Base-by-base conservation (phyloP, 1,284 basidiomycete species). In the Microbotryum intermedium region DNA sequence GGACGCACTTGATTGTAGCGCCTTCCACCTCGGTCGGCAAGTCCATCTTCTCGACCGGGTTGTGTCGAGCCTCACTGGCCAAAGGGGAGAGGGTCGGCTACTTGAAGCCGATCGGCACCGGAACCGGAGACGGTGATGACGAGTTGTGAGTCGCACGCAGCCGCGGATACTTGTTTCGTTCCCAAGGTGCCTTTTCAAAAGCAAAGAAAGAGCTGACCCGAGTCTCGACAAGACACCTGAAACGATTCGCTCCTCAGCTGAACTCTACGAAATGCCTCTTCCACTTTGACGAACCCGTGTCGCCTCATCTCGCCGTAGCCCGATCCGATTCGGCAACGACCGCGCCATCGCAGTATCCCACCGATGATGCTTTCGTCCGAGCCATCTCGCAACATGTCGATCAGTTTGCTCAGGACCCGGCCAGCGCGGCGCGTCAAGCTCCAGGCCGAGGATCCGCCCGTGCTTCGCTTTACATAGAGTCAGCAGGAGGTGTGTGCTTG, bases 21-120 rank as follows among this genome's bases (percentile, higher is more conserved):
- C 87, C 88, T 6, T 90, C 90, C 74, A 93, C 90, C 2, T 84
- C 90, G 74, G 90, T 95, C 50, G 92, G 92, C 29, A 95, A 97
- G 77, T 94, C 91, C 0, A 79, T 95, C 61, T 78, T 95, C 57
- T 87, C 88, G 0, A 83, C 90, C 4, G 89, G 88, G 2, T 82
- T 97, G 34, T 82, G 84, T 49, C 80, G 87, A 39, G 84, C 88
- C 0, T 88, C 88, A 25, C 62, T 52, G 49, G 66, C 50, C 11
- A 57, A 57, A 48, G 70, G 65, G 9, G 74, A 77, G 64, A 68
- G 72, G 43, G 85, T 88, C 0, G 86, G 84, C 69, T 95, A 95
- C 72, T 77, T 95, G 62, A 97, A 95, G 72, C 92, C 91, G 0
- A 84, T 94, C 64, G 92, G 89, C 72, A 93, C 92, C 0, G 91